These are phyloP conservation scores for Pleurotus citrinopileatus DNA, from an alignment of 768 basidiomycete genomes.

Conservation along the genomic window DNA sequence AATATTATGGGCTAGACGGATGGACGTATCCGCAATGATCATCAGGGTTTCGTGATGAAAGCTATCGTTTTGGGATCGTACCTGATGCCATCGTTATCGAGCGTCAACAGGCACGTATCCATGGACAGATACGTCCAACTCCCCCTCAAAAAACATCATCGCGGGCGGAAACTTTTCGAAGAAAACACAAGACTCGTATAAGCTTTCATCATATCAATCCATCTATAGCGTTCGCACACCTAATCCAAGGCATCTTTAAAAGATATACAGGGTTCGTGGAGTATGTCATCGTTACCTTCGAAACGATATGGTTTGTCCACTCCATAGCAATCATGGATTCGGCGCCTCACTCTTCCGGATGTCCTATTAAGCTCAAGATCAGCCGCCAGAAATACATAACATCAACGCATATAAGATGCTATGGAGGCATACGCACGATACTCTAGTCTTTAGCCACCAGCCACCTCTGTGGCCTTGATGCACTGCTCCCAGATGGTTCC, in stretches of 20 bases:
- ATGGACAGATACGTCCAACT: neutral
- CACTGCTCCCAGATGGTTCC: neutral
- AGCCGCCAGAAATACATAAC: neutral
- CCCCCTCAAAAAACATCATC: neutral
- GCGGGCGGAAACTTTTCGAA: neutral
- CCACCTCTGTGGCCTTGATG: neutral
- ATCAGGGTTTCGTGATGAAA: slow-evolving; percentile 4
- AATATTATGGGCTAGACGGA: neutral
- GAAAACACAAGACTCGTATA: neutral
- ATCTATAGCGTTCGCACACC: neutral
- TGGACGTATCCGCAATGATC: slow-evolving; percentile 4
- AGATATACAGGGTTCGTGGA: neutral
- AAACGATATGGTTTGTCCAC: neutral
- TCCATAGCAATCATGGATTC: neutral
- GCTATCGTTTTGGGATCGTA: neutral
- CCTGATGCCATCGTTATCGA: neutral
- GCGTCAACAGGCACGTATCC: neutral
- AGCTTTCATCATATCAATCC: neutral
- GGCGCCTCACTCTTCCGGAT: neutral
- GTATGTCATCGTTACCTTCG: neutral
- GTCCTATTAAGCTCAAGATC: neutral
- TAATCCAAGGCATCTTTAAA: neutral
- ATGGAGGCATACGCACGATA: neutral
- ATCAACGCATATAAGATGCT: neutral
- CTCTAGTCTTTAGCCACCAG: neutral